Conservation (phyloP, 352 stramenopile species). For the Pythium biforme region DNA sequence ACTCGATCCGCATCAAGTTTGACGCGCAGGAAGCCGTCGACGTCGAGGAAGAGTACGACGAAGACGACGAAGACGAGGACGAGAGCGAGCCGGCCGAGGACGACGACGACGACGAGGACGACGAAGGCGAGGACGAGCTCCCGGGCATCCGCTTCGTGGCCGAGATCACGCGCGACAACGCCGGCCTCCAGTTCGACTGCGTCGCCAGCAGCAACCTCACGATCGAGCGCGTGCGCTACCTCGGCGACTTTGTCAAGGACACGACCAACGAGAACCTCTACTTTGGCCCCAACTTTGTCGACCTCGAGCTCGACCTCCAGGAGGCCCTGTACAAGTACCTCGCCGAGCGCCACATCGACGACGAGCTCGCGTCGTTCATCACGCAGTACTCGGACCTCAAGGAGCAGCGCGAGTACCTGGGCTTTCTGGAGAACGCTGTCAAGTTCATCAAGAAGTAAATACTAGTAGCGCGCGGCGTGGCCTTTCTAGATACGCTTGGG, state of each 20-base stretch:
- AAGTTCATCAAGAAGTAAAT: slow-evolving; percentile 76
- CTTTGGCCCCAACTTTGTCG: slow-evolving; percentile 77
- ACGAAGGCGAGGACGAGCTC: slow-evolving; percentile 69
- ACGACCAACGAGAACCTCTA: slow-evolving; percentile 66
- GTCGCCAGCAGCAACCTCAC: slow-evolving; percentile 80
- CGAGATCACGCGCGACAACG: slow-evolving; percentile 67
- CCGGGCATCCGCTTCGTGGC: slow-evolving; percentile 78
- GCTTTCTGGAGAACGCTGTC: slow-evolving; percentile 67
- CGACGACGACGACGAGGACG: slow-evolving; percentile 43
- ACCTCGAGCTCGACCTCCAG: slow-evolving; percentile 84
- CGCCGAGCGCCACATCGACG: slow-evolving; percentile 73
- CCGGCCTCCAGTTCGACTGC: slow-evolving; percentile 80
- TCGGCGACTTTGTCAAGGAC: slow-evolving; percentile 52
- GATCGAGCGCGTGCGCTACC: slow-evolving; percentile 73
- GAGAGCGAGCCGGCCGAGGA: slow-evolving; percentile 34
- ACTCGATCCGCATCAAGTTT: slow-evolving; percentile 77
- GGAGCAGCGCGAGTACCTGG: slow-evolving; percentile 83
- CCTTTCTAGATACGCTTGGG: neutral
- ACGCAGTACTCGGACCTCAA: slow-evolving; percentile 82
- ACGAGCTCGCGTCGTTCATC: slow-evolving; percentile 85
- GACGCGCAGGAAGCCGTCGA: slow-evolving; percentile 76
- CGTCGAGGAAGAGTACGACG: slow-evolving; percentile 60
- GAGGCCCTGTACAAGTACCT: slow-evolving; percentile 81
- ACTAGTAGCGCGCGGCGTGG: neutral
- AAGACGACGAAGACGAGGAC: slow-evolving; percentile 58